Evolutionary conservation across 1,284 basidiomycete species (phyloP).

Genomic region (Fomitopsis betulina): DNA sequence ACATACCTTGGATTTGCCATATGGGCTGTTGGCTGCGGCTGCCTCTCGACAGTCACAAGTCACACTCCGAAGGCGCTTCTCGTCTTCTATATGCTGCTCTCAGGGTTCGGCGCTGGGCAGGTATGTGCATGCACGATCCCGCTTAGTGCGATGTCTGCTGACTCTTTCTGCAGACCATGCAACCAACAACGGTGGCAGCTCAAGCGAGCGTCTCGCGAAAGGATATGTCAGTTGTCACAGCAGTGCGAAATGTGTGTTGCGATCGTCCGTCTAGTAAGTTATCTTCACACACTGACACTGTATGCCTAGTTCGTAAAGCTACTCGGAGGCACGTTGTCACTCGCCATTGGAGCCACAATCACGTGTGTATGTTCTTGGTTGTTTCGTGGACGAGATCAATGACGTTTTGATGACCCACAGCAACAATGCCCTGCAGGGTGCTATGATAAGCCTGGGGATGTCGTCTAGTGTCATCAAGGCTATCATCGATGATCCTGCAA

Average conservation of each 20-base stretch:
- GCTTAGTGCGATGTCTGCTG: no score
- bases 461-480: constrained; percentile 31
- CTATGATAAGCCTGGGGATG: constrained; percentile 35
- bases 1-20: constrained; percentile 65
- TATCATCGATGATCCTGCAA: constrained; percentile 46
- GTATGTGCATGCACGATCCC: constrained; percentile 25
- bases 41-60: constrained; percentile 56
- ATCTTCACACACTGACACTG: no score
- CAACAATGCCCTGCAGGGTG: constrained; percentile 48
- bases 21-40: constrained; percentile 70
- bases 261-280: not conserved
- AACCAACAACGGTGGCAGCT: constrained; percentile 63
- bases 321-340: constrained; percentile 57
- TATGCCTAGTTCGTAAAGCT: constrained; percentile 54
- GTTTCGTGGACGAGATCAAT: no score
- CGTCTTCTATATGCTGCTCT: constrained; percentile 64
- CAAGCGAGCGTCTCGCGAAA: constrained; percentile 63
- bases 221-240: constrained; percentile 72
- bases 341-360: constrained; percentile 57
- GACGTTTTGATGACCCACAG: constrained; percentile 24
- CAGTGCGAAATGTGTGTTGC: constrained; percentile 52
- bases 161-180: constrained; percentile 39
- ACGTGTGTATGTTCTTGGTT: constrained; percentile 31
- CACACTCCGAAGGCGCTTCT: constrained; percentile 46
- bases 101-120: constrained; percentile 66